Conservation (phyloP, 2,329 filamentous ascomycete species). For the Thelonectria blattea region DNA sequence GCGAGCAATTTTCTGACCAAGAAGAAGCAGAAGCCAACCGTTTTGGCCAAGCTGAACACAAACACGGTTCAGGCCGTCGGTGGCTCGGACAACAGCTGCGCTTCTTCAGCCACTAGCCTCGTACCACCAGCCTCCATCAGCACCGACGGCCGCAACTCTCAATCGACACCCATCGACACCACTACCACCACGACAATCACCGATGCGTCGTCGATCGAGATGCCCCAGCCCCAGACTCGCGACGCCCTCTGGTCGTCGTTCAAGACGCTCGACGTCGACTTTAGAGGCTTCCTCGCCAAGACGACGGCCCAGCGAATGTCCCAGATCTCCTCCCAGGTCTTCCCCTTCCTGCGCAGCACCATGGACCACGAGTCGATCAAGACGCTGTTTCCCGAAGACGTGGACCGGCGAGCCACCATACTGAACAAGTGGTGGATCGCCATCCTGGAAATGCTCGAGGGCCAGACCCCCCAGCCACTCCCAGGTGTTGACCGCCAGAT, state of each 20-base stretch:
- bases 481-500: constrained; percentile 83
- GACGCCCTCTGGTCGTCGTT: constrained; percentile 64
- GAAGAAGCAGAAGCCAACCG: constrained; percentile 53
- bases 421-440: constrained; percentile 91
- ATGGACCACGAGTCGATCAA: constrained; percentile 69
- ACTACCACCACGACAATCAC: constrained; percentile 45
- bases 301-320: constrained; percentile 75
- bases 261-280: constrained; percentile 58
- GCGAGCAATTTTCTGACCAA: constrained; percentile 58
- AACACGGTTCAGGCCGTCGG: constrained; percentile 35
- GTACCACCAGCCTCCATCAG: constrained; percentile 49
- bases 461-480: constrained; percentile 70
- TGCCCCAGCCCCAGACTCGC: constrained; percentile 48
- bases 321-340: constrained; percentile 71
- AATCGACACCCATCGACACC: constrained; percentile 48
- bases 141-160: constrained; percentile 46
- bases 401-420: constrained; percentile 80
- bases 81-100: constrained; percentile 51
- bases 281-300: constrained; percentile 70
- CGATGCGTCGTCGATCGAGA: constrained; percentile 55
- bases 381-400: constrained; percentile 74
- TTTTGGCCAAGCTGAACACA: constrained; percentile 47
- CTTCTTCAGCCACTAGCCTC: constrained; percentile 55
- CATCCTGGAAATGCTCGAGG: constrained; percentile 81
- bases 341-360: constrained; percentile 79